These are phyloP conservation scores for Zygoascus flipseniorum DNA, from an alignment of 805 yeast species.

Conservation along the genomic window DNA sequence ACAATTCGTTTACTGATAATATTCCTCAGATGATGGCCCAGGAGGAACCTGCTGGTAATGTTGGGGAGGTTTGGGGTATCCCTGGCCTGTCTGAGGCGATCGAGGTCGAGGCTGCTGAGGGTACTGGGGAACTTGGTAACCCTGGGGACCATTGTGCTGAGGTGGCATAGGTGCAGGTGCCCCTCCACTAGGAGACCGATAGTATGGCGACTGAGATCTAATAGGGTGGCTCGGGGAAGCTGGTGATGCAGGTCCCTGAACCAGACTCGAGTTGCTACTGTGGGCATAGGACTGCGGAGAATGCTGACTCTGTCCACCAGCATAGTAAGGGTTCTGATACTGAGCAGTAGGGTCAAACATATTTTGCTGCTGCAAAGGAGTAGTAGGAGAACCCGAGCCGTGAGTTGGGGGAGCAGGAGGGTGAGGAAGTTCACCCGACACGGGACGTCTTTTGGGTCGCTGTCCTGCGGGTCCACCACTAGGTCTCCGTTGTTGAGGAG, in stretches of 20 bases:
- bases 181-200: not conserved
- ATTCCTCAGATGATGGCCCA: not conserved
- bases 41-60: not conserved
- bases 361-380: not conserved
- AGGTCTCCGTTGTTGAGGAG: not conserved
- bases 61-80: not conserved
- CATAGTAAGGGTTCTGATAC: not conserved
- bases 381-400: not conserved
- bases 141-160: not conserved
- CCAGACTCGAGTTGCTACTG: not conserved
- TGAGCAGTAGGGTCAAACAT: slow-evolving; percentile 7
- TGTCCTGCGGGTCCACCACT: not conserved
- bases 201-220: slow-evolving; percentile 5
- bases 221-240: slow-evolving; percentile 2
- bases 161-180: not conserved
- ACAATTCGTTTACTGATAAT: not conserved
- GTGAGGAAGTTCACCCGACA: not conserved
- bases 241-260: slow-evolving; percentile 2
- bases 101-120: not conserved
- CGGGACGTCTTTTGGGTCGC: not conserved
- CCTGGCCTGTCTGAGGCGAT: not conserved
- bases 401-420: slow-evolving; percentile 3
- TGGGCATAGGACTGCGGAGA: not conserved
- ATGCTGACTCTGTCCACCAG: not conserved
- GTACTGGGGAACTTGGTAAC: not conserved